Evolutionary conservation across 495 filamentous ascomycete genomes (phyloP), one percentile per base, ranked within the genome.

Genomic region (Hypoxylon subgilvum): DNA sequence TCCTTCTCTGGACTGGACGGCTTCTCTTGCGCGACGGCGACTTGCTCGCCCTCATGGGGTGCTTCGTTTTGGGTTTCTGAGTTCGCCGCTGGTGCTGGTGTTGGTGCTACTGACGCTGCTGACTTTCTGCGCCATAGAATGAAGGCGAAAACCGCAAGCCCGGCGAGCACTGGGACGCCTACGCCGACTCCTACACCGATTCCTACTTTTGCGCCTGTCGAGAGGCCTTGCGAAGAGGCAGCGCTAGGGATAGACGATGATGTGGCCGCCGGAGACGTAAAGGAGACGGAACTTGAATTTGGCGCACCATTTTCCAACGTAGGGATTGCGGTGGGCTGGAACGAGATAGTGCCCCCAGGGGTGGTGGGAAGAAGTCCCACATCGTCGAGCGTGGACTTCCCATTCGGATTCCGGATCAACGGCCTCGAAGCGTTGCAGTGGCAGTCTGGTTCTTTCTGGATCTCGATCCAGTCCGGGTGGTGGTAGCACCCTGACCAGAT

Each of bases 381-480:
- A 6, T 43, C 19, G 16, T 54, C 45, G 4, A 61, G 42, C 1
- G 46, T 65, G 10, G 56, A 54, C 8, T 65, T 45, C 6, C 57
- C 57, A 23, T 54, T 56, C 1, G 62, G 43, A 14, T 65, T 65
- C 16, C 56, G 49, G 23, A 65, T 65, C 41, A 65, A 28, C 1
- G 62, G 27, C 10, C 19, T 39, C 10, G 62, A 54, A 12, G 57
- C 56, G 17, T 56, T 46, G 30, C 61, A 65, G 3, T 40, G 38
- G 14, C 62, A 65, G 16, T 65, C 62, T 5, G 54, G 54, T 14
- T 65, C 62, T 17, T 65, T 57, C 13, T 56, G 48, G 3, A 65
- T 56, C 21, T 10, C 28, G 28, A 44, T 30, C 45, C 42, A 44
- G 18, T 52, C 17, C 27, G 35, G 39, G 19, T 65, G 56, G 10